Evolutionary conservation across 108 stramenopile species (phyloP), one percentile per base, ranked within the genome.

Genomic region (Cyclotella choctawhatcheeana): DNA sequence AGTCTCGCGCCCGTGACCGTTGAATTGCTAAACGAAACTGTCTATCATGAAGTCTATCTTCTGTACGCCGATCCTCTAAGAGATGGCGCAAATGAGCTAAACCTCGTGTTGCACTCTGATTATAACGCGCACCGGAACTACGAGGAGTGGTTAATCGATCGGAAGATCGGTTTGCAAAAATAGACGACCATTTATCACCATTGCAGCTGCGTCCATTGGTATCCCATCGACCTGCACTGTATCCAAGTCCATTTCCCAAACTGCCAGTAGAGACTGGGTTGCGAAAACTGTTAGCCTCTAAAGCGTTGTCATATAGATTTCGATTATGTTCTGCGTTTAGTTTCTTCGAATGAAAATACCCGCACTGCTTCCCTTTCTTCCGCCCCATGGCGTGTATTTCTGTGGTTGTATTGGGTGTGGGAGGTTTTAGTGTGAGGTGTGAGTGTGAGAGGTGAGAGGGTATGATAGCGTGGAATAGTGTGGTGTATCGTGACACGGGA

Each of bases 291-390:
- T 78, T 29, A 10, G 77, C 69, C 34, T 78, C 69, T 2, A 64
- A 59, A 4, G 64, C 76, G 54, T 71, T 53, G 47, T 78, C 77
- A 31, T 64, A 64, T 0, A 78, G 50, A 18, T 44, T 58, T 18
- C 60, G 69, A 14, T 63, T 63, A 32, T 78, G 48, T 2, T 54
- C 43, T 0, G 64, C 64, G 48, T 66, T 70, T 20, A 63, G 47
- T 26, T 45, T 58, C 47, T 78, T 78, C 50, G 56, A 44, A 20
- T 35, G 58, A 20, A 66, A 71, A 18, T 60, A 30, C 1, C 77
- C 77, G 33, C 67, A 35, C 29, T 78, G 77, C 29, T 66, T 78
- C 2, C 77, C 77, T 44, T 78, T 78, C 43, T 71, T 78, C 35
- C 64, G 69, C 3, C 77, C 77, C 77, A 78, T 76, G 5, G 34